A percentile compares a stretch with the other conserved stretches of the same genome.
Conservation (phyloP, 495 filamentous ascomycete genomes). For the Clavariopsis aquatica region DNA sequence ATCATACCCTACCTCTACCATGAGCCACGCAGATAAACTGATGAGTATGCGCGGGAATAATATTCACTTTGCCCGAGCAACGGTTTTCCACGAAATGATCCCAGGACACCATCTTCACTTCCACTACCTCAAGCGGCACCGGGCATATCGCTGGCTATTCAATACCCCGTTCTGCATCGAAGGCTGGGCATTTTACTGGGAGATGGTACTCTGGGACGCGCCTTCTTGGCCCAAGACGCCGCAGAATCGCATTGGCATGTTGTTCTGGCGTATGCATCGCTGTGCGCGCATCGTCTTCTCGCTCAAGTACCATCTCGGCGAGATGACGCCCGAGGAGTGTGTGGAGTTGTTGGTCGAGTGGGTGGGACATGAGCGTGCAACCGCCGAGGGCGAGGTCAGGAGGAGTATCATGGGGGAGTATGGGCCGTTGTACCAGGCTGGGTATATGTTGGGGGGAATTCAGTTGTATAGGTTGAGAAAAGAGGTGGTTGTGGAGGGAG, state of each 20-base stretch:
- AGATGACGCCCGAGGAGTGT: slow-evolving; percentile 51
- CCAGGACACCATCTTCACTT: slow-evolving; percentile 57
- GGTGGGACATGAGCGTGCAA: slow-evolving; percentile 56
- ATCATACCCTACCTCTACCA: slow-evolving; percentile 52
- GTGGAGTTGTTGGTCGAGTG: slow-evolving; percentile 47
- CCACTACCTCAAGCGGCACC: slow-evolving; percentile 47
- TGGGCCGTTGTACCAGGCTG: slow-evolving; percentile 55
- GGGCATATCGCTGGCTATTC: slow-evolving; percentile 52
- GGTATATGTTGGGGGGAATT: slow-evolving; percentile 56
- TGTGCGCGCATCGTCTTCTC: slow-evolving; percentile 57
- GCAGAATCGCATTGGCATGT: slow-evolving; percentile 52
- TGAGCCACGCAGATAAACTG: slow-evolving; percentile 53
- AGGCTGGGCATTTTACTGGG: slow-evolving; percentile 59
- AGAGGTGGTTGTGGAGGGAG: slow-evolving; percentile 41
- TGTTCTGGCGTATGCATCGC: slow-evolving; percentile 57
- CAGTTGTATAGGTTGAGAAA: slow-evolving; percentile 50
- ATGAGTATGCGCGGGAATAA: slow-evolving; percentile 59
- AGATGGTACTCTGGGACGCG: slow-evolving; percentile 50
- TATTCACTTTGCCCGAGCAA: slow-evolving; percentile 53
- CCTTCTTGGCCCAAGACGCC: slow-evolving; percentile 44
- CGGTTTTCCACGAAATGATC: slow-evolving; percentile 53
- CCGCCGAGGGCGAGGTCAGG: slow-evolving; percentile 59
- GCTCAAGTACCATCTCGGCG: slow-evolving; percentile 54
- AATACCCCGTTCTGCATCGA: slow-evolving; percentile 57
- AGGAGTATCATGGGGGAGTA: slow-evolving; percentile 43